Conservation (phyloP, 2,329 filamentous ascomycete genomes). For the Neofusicoccum sp. region DNA sequence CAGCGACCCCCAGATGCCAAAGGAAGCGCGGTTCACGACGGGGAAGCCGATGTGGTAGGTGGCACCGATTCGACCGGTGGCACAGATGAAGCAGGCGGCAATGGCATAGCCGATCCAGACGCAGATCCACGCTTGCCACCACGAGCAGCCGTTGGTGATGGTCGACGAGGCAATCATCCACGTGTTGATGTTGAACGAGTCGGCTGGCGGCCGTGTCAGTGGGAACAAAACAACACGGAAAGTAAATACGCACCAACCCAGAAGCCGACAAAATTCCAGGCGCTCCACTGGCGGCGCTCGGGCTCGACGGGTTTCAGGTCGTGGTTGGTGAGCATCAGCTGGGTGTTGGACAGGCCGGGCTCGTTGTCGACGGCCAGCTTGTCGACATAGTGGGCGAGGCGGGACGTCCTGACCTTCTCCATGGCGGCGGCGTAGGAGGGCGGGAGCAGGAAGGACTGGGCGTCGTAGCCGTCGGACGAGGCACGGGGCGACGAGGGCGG, state of each 20-base stretch:
- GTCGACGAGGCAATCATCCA: constrained; percentile 91
- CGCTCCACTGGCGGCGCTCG: constrained; percentile 75
- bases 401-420: constrained; percentile 42
- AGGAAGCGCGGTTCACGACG: constrained; percentile 72
- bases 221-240: neutral
- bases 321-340: constrained; percentile 84
- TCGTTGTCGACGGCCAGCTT: constrained; percentile 74
- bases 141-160: constrained; percentile 74
- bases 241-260: constrained; percentile 59
- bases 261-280: constrained; percentile 86
- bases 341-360: constrained; percentile 70
- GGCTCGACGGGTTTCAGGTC: constrained; percentile 79
- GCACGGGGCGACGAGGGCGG: neutral
- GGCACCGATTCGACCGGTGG: constrained; percentile 80
- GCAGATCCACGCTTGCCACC: constrained; percentile 80
- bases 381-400: constrained; percentile 40
- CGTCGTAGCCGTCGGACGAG: neutral
- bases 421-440: constrained; percentile 26
- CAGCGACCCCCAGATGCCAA: constrained; percentile 83
- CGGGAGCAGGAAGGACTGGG: neutral
- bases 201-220: constrained; percentile 26
- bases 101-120: constrained; percentile 85
- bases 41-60: constrained; percentile 89
- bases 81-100: constrained; percentile 69
- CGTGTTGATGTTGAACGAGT: constrained; percentile 63